Percentiles rank a stretch among this genome's conserved stretches.
Conservation (phyloP, 768 basidiomycete species). For the Clitopilus passeckerianus region DNA sequence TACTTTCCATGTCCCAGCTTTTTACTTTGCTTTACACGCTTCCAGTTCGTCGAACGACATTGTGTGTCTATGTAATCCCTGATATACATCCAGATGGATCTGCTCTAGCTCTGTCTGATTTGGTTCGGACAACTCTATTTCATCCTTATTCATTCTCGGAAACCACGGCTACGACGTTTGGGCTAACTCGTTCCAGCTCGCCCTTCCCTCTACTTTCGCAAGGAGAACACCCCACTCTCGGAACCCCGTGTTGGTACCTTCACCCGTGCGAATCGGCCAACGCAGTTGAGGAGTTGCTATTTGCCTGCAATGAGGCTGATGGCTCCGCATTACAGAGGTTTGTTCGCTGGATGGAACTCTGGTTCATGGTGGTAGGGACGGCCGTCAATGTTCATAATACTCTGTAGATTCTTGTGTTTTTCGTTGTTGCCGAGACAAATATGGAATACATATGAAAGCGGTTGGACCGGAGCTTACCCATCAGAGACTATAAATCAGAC, state of each 20-base stretch:
- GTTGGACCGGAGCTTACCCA: conserved; percentile 11
- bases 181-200: conserved; percentile 42
- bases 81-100: conserved; percentile 49
- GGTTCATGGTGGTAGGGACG: conserved; percentile 72
- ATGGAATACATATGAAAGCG: conserved; percentile 10
- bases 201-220: conserved; percentile 79
- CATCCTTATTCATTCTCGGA: conserved; percentile 38
- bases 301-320: conserved; percentile 31
- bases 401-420: neutral
- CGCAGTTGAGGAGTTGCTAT: conserved; percentile 66
- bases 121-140: conserved; percentile 59
- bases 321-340: conserved; percentile 24
- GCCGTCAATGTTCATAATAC: conserved; percentile 39
- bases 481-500: conserved; percentile 1
- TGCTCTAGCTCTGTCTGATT: conserved; percentile 50
- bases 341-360: conserved; percentile 61
- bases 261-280: conserved; percentile 79
- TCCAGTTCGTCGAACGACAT: conserved; percentile 48
- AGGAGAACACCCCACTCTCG: conserved; percentile 80
- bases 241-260: conserved; percentile 75
- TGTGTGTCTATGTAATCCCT: conserved; percentile 4
- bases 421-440: conserved; percentile 1
- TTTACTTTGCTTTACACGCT: conserved; percentile 74
- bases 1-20: conserved; percentile 76
- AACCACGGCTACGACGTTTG: conserved; percentile 45